phyloP scores from a whole-genome alignment of 108 stramenopile genomes.

The Cyclotella choctawhatcheeana region DNA sequence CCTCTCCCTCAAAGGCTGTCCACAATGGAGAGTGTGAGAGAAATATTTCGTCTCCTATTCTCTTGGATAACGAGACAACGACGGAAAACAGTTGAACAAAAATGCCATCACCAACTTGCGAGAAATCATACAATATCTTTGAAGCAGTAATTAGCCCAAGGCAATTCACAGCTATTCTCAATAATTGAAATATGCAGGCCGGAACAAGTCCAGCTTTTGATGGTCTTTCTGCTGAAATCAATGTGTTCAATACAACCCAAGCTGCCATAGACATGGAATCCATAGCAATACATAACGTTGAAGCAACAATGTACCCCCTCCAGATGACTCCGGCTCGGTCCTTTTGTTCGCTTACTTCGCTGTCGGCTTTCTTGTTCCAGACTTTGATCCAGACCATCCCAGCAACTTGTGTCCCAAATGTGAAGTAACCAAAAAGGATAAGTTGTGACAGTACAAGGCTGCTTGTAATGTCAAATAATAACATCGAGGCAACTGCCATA shows the following conservation, averaged over 20 bases:
- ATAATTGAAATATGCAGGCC: constrained; percentile 26
- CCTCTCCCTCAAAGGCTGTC: constrained; percentile 50
- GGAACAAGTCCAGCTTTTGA: constrained; percentile 14
- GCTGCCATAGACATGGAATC: constrained; percentile 70
- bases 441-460: constrained; percentile 33
- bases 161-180: constrained; percentile 27
- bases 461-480: constrained; percentile 27
- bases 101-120: constrained; percentile 46
- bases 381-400: constrained; percentile 38
- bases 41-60: constrained; percentile 43
- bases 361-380: constrained; percentile 28
- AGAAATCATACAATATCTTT: constrained; percentile 42
- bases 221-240: constrained; percentile 15
- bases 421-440: constrained; percentile 34
- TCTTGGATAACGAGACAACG: constrained; percentile 24
- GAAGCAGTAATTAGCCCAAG: constrained; percentile 39
- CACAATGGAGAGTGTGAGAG: constrained; percentile 30
- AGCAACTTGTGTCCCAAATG: constrained; percentile 36
- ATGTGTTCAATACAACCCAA: constrained; percentile 42
- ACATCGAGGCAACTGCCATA: constrained; percentile 24
- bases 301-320: constrained; percentile 54
- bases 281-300: constrained; percentile 37
- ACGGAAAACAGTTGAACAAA: constrained; percentile 29
- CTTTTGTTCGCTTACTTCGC: constrained; percentile 41
- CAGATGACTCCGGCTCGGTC: constrained; percentile 55